Conservation (phyloP, 148 eudicot species). For the Rhododendron ferrugineum region DNA sequence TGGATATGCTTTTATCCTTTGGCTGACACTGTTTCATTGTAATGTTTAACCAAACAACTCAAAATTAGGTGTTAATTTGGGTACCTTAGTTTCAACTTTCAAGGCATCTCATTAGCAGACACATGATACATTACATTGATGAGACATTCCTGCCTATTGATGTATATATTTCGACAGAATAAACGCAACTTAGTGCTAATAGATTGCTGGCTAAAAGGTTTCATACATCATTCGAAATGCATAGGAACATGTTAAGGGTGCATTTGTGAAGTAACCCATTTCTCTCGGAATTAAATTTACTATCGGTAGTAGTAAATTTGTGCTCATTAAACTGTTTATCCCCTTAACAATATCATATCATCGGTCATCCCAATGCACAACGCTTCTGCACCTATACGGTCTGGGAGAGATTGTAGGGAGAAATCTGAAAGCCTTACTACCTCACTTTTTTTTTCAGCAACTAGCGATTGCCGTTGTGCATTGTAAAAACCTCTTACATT, state of each 20-base stretch:
- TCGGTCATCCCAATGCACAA: too few relatives aligned
- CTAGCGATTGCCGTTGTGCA: not conserved
- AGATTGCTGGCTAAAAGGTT: not conserved
- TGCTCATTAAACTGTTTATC: not conserved
- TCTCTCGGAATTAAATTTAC: too few relatives aligned
- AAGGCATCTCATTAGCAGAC: not conserved
- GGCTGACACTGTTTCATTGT: too few relatives aligned
- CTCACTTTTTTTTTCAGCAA: not conserved
- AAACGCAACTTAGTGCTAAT: not conserved
- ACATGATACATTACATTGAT: not conserved
- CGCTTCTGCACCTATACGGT: too few relatives aligned
- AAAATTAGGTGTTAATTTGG: not conserved
- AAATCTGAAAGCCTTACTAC: too few relatives aligned
- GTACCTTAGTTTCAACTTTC: not conserved
- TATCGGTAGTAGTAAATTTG: not conserved
- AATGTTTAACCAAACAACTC: not conserved
- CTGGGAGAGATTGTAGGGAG: too few relatives aligned
- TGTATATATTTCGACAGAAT: not conserved
- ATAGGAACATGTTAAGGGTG: not conserved
- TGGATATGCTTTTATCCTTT: too few relatives aligned
- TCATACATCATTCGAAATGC: not conserved
- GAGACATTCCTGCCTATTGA: not conserved
- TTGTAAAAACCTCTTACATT: not conserved
- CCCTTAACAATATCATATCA: too few relatives aligned
- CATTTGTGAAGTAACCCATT: not conserved